phyloP scores from a whole-genome alignment of 176 grass and related monocot genomes.

The Musa troglodytarum region DNA sequence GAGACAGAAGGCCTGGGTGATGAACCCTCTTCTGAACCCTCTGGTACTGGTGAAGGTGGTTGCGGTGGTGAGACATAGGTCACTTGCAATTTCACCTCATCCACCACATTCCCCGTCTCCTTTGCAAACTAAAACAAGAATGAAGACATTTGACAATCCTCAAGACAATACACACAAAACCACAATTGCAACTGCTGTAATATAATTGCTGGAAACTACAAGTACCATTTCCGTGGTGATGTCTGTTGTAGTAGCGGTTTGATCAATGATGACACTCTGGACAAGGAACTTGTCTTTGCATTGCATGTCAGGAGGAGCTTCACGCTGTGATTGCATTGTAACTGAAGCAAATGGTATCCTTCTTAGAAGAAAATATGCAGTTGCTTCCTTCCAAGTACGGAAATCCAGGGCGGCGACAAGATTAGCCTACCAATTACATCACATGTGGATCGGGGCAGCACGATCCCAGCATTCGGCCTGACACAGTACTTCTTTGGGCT shows the following conservation, averaged over 20 bases:
- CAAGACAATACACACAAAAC: neutral
- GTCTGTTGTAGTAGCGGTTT: conserved; percentile 7
- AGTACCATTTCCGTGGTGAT: conserved; percentile 31
- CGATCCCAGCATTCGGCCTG: conserved; percentile 27
- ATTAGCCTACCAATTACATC: conserved; percentile 27
- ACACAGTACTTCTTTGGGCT: conserved; percentile 41
- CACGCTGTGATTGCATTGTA: conserved; percentile 29
- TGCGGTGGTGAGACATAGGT: conserved; percentile 52
- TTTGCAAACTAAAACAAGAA: conserved; percentile 24
- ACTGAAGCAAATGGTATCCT: conserved; percentile 8
- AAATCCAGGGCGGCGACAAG: neutral
- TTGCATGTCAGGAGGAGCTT: conserved; percentile 31
- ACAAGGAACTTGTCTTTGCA: conserved; percentile 45
- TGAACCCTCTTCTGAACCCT: conserved; percentile 86
- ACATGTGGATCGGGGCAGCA: conserved; percentile 29
- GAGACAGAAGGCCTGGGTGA: conserved; percentile 54
- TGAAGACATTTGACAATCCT: neutral
- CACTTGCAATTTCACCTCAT: conserved; percentile 34
- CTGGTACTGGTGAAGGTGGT: conserved; percentile 74
- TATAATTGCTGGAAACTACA: neutral
- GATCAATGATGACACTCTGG: conserved; percentile 18
- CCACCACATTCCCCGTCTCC: conserved; percentile 30
- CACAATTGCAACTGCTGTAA: neutral
- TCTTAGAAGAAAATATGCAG: neutral
- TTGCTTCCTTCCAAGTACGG: neutral